Percentiles rank a stretch among this genome's conserved stretches.
These are phyloP conservation scores for Ophiostoma australiae DNA, from an alignment of 2,329 filamentous ascomycete genomes.

Conservation along the genomic window DNA sequence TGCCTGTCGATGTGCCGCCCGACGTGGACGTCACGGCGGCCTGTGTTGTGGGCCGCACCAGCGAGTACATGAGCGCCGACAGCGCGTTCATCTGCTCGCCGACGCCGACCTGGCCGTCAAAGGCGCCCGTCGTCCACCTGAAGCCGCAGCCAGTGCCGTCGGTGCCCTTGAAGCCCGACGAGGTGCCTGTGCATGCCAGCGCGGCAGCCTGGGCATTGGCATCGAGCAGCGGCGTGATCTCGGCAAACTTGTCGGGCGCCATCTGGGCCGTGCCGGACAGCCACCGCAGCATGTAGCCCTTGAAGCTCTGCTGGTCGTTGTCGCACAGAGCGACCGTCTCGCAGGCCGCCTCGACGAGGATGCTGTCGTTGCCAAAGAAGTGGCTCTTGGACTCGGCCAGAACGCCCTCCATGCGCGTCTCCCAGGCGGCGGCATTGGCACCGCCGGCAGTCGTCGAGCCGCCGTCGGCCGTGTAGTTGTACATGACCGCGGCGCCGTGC, in stretches of 20 bases:
- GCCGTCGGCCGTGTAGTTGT: conserved; percentile 52
- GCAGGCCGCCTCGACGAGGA: conserved; percentile 64
- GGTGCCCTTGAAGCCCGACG: conserved; percentile 42
- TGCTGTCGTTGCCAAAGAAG: conserved; percentile 53
- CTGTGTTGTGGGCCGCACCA: conserved; percentile 41
- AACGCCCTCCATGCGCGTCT: conserved; percentile 55
- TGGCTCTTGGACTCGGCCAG: conserved; percentile 45
- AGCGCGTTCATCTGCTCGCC: conserved; percentile 67
- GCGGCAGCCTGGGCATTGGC: conserved; percentile 51
- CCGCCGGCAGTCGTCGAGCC: conserved; percentile 35
- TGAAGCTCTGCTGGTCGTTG: conserved; percentile 68
- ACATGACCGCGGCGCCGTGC: conserved; percentile 57
- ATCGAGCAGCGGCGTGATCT: conserved; percentile 48
- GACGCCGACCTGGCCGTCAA: conserved; percentile 58
- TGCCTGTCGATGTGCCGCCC: conserved; percentile 55
- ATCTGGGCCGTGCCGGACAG: conserved; percentile 52
- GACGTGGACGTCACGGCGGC: conserved; percentile 48
- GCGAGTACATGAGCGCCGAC: conserved; percentile 57
- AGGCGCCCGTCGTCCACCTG: conserved; percentile 53
- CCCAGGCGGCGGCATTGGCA: conserved; percentile 43
- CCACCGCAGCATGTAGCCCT: conserved; percentile 69
- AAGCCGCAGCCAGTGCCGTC: conserved; percentile 63
- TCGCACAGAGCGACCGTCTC: conserved; percentile 59
- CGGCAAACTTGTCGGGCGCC: conserved; percentile 48
- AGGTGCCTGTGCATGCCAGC: conserved; percentile 45